A percentile compares a stretch with the other conserved stretches of the same genome.
These are phyloP conservation scores for Candida tetrigidarum DNA, from an alignment of 1,139 yeast species.

Conservation along the genomic window DNA sequence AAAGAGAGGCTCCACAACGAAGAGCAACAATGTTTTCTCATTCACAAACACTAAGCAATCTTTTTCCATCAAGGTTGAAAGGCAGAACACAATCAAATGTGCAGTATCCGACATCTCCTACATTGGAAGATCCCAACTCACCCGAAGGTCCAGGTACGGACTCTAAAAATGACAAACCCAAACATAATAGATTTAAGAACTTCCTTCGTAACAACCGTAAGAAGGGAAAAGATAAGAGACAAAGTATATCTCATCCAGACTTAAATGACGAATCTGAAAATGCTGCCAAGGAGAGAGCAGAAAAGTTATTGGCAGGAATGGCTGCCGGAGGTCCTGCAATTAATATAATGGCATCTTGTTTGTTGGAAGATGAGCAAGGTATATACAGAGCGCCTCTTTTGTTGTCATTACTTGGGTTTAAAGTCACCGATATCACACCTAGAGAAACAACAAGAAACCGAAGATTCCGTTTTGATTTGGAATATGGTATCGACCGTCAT, in stretches of 20 bases:
- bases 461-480: conserved; percentile 69
- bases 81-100: conserved; percentile 15
- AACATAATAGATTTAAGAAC: conserved; percentile 24
- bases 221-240: conserved; percentile 29
- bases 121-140: conserved; percentile 4
- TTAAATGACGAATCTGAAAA: conserved; percentile 26
- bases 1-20: not conserved
- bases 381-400: conserved; percentile 81
- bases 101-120: conserved; percentile 5
- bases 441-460: conserved; percentile 50
- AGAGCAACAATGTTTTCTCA: conserved; percentile 8
- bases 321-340: conserved; percentile 82
- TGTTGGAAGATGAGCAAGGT: conserved; percentile 78
- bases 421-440: conserved; percentile 56
- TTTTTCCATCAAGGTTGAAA: conserved; percentile 20
- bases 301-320: conserved; percentile 64
- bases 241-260: conserved; percentile 23
- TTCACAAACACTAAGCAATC: conserved; percentile 17
- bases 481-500: conserved; percentile 87
- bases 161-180: conserved; percentile 19
- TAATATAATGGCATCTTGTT: conserved; percentile 72
- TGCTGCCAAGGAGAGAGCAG: conserved; percentile 56
- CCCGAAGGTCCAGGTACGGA: conserved; percentile 13
- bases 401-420: conserved; percentile 70
- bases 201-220: conserved; percentile 32